These are phyloP conservation scores for Fusarium sp. DNA, from an alignment of 2,329 filamentous ascomycete species.

Conservation along the genomic window DNA sequence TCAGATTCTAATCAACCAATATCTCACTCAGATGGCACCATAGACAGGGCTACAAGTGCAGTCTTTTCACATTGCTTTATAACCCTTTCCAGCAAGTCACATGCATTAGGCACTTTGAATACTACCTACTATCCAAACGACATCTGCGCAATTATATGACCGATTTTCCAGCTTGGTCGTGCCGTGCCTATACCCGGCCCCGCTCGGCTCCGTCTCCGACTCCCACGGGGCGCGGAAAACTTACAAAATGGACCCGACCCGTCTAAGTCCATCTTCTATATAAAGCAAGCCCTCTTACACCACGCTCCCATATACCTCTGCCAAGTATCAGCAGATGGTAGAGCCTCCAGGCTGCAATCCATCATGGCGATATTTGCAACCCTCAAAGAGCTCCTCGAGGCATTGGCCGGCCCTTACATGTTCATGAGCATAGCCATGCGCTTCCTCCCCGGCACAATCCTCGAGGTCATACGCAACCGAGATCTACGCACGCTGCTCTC, in stretches of 20 bases:
- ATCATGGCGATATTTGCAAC: slow-evolving; percentile 44
- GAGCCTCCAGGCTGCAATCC: not conserved
- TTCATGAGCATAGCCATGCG: slow-evolving; percentile 62
- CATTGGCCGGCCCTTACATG: slow-evolving; percentile 60
- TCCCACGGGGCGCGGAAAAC: slow-evolving; percentile 17
- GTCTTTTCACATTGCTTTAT: not conserved
- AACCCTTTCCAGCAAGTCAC: too few species aligned
- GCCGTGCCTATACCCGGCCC: slow-evolving; percentile 6
- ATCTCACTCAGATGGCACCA: slow-evolving; percentile 1
- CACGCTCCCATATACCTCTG: not conserved
- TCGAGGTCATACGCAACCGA: slow-evolving; percentile 52
- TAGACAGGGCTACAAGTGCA: not conserved
- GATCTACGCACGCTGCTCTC: slow-evolving; percentile 55
- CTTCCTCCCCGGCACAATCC: slow-evolving; percentile 64
- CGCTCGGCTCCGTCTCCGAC: slow-evolving; percentile 24
- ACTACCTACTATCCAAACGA: not conserved
- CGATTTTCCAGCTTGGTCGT: too few species aligned
- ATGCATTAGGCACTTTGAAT: not conserved
- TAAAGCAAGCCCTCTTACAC: slow-evolving; percentile 6
- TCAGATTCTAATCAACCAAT: not conserved
- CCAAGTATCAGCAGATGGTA: not conserved
- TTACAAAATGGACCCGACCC: slow-evolving; percentile 37
- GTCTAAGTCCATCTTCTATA: slow-evolving; percentile 16
- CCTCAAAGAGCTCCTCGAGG: slow-evolving; percentile 44
- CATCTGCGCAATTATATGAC: not conserved